These are phyloP conservation scores for Dactylellina drechsleri DNA, from an alignment of 2,329 filamentous ascomycete genomes.

Conservation along the genomic window DNA sequence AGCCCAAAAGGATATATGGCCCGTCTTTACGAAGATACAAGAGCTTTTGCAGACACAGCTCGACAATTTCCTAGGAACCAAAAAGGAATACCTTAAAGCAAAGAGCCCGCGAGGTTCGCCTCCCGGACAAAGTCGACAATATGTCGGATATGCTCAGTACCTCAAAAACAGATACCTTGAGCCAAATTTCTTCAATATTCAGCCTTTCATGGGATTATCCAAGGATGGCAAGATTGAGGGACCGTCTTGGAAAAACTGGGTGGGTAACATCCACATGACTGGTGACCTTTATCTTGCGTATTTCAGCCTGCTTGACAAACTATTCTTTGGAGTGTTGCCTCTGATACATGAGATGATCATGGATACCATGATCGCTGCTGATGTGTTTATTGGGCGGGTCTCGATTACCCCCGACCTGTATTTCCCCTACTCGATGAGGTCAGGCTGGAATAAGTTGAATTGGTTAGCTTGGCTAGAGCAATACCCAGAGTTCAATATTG, in stretches of 20 bases:
- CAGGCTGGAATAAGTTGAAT: background rate
- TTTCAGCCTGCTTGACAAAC: background rate
- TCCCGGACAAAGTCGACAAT: background rate
- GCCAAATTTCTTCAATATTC: background rate
- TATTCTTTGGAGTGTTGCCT: background rate
- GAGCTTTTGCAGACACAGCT: background rate
- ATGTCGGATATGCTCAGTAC: conserved; percentile 9
- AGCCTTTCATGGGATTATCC: background rate
- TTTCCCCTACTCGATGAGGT: conserved; percentile 1
- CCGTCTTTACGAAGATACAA: background rate
- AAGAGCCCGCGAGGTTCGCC: background rate
- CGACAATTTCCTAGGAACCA: background rate
- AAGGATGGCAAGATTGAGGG: background rate
- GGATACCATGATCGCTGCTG: conserved; percentile 18
- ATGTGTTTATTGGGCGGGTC: conserved; percentile 14
- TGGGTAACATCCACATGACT: background rate
- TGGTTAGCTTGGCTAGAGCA: conserved; percentile 9
- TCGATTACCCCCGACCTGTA: conserved; percentile 13
- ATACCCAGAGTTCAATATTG: conserved; percentile 21
- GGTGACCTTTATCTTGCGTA: conserved; percentile 6
- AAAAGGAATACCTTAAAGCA: background rate
- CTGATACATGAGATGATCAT: conserved; percentile 20
- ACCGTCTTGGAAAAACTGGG: conserved; percentile 9
- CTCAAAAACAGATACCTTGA: background rate
- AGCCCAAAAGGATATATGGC: background rate